Conservation (phyloP, 345 rosid genomes). For the Rhodamnia argentea region DNA sequence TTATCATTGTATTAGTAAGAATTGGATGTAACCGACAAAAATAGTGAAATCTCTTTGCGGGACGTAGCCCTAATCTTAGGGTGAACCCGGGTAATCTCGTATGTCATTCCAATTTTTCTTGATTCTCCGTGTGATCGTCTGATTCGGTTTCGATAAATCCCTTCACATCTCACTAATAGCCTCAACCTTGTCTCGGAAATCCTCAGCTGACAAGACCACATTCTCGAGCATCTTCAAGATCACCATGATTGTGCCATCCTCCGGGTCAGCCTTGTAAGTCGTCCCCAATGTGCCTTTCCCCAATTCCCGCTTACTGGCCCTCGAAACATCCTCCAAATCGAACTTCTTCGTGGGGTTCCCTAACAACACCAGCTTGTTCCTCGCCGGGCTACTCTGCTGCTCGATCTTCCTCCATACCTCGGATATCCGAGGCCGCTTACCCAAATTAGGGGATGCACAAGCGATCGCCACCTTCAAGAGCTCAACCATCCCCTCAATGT, state of each 20-base stretch:
- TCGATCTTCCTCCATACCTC: conserved; percentile 79
- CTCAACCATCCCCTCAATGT: conserved; percentile 86
- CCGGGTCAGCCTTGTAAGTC: neutral
- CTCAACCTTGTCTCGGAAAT: neutral
- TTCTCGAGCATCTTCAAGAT: neutral
- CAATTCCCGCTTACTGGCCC: neutral
- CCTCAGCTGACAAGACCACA: neutral
- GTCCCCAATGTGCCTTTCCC: neutral
- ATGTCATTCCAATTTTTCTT: too few species aligned
- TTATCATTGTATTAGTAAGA: too few species aligned
- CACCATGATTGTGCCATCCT: neutral
- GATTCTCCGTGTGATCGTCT: too few species aligned
- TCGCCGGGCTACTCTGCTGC: conserved; percentile 16
- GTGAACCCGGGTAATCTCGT: too few species aligned
- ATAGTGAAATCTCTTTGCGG: too few species aligned
- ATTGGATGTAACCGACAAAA: too few species aligned
- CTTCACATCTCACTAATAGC: neutral
- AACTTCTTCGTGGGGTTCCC: neutral
- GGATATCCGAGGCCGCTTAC: conserved; percentile 61
- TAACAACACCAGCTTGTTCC: neutral
- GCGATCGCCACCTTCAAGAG: conserved; percentile 81
- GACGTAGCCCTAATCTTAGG: too few species aligned
- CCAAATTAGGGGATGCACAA: conserved; percentile 58
- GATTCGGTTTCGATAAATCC: too few species aligned
- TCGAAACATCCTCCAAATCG: neutral